phyloP scores from a whole-genome alignment of 2,329 filamentous ascomycete species.

The Xylogone sp. region DNA sequence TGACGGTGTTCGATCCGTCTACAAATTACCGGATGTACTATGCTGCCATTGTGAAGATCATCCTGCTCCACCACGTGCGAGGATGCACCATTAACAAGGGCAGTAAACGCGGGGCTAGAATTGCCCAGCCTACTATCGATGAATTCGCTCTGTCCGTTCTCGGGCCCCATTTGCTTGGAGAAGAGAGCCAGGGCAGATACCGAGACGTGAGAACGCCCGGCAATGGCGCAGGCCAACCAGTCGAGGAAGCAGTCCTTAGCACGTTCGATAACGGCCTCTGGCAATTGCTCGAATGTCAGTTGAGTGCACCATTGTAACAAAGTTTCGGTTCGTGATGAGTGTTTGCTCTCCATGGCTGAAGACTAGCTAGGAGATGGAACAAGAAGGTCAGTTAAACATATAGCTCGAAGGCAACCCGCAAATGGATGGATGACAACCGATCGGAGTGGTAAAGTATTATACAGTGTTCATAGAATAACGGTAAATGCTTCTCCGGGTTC shows the following conservation, averaged over 20 bases:
- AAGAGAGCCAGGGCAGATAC: neutral
- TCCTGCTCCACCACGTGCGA: constrained; percentile 31
- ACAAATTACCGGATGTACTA: constrained; percentile 27
- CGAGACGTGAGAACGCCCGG: constrained; percentile 26
- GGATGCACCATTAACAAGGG: constrained; percentile 26
- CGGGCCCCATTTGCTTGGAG: neutral
- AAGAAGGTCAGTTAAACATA: no score
- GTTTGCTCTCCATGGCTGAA: no score
- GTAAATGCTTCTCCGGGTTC: no score
- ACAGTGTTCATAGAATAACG: no score
- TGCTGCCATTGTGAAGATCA: constrained; percentile 30
- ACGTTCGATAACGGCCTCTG: constrained; percentile 20
- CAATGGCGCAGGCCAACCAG: constrained; percentile 27
- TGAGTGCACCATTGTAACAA: neutral
- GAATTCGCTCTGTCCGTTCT: neutral
- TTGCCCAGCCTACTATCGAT: constrained; percentile 15
- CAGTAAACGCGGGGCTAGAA: constrained; percentile 27
- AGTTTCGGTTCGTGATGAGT: no score
- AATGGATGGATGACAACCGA: no score
- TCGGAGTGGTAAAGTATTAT: no score
- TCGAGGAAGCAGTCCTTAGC: constrained; percentile 30
- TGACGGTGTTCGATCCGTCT: neutral
- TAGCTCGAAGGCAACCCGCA: no score
- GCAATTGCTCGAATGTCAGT: neutral
- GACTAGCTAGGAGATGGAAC: no score